A percentile compares a stretch with the other conserved stretches of the same genome.
These are phyloP conservation scores for Nicotiana tabacum DNA, from an alignment of 257 asterid species.

Conservation along the genomic window DNA sequence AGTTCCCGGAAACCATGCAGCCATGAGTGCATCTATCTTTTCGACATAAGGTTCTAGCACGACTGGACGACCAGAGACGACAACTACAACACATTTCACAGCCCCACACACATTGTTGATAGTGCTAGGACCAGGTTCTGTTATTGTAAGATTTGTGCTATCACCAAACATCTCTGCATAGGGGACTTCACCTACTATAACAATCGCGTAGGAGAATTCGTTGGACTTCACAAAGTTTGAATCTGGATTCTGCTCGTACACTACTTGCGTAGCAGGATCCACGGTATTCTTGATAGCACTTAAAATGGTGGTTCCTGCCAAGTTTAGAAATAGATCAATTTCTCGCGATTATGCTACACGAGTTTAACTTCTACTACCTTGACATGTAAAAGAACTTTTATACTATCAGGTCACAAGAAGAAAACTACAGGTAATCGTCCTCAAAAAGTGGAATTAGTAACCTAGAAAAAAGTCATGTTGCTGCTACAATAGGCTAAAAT, in stretches of 20 bases:
- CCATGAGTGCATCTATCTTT: conserved; percentile 9
- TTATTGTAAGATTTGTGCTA: conserved; percentile 17
- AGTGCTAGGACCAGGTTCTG: conserved; percentile 18
- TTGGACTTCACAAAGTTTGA: conserved; percentile 9
- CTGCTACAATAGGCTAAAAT: neutral
- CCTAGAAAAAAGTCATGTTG: neutral
- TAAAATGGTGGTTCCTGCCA: conserved; percentile 19
- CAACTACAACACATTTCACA: conserved; percentile 13
- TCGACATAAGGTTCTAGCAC: conserved; percentile 12
- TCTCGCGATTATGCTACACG: neutral
- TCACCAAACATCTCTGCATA: conserved; percentile 21
- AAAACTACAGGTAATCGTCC: neutral
- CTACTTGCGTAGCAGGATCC: conserved; percentile 21
- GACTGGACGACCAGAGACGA: conserved; percentile 21
- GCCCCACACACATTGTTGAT: conserved; percentile 14
- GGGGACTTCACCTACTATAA: conserved; percentile 21
- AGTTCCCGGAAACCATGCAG: conserved; percentile 24
- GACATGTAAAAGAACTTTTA: neutral
- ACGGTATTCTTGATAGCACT: conserved; percentile 15
- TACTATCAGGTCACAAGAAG: neutral
- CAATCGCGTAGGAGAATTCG: conserved; percentile 13
- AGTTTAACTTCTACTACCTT: neutral
- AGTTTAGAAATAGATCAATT: neutral
- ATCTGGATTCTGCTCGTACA: conserved; percentile 17
- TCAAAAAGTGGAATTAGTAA: neutral